phyloP scores from a whole-genome alignment of 1,284 basidiomycete species.

The Porogramme epimiltina region DNA sequence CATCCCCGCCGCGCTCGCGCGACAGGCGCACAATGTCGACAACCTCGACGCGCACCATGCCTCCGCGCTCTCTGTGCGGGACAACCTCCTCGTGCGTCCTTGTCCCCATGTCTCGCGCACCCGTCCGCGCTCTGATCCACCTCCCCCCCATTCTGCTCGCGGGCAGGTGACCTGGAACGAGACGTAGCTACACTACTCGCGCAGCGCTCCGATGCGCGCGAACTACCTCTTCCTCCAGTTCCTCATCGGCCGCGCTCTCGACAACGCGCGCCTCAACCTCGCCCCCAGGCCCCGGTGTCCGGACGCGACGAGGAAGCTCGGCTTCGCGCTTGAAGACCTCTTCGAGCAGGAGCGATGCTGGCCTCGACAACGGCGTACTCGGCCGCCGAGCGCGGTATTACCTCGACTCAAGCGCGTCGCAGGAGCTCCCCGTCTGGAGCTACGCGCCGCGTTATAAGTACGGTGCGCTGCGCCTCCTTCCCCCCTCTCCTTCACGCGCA shows the following conservation, averaged over 20 bases:
- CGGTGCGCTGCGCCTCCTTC: constrained; percentile 41
- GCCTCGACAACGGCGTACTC: constrained; percentile 86
- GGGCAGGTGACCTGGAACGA: constrained; percentile 79
- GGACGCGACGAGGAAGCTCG: constrained; percentile 71
- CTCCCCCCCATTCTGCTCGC: background rate
- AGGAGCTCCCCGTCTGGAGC: constrained; percentile 86
- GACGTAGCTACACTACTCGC: constrained; percentile 70
- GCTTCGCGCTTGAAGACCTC: constrained; percentile 86
- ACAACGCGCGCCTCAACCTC: constrained; percentile 79
- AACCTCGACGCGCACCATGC: constrained; percentile 82
- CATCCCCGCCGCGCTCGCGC: constrained; percentile 84
- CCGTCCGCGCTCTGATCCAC: background rate
- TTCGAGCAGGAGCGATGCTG: constrained; percentile 87
- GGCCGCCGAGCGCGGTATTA: constrained; percentile 94
- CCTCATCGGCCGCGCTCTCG: constrained; percentile 86
- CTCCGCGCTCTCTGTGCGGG: constrained; percentile 80
- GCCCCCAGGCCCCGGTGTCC: constrained; percentile 77
- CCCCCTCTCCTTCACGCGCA: background rate
- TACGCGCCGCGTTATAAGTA: constrained; percentile 89
- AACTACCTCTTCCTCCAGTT: constrained; percentile 93
- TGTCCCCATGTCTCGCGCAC: background rate
- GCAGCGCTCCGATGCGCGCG: constrained; percentile 77
- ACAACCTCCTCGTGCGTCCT: constrained; percentile 73
- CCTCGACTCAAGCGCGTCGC: constrained; percentile 81
- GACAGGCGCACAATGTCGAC: constrained; percentile 87